phyloP scores from a whole-genome alignment of 2,329 filamentous ascomycete genomes.

The Phialophora verrucosa region DNA sequence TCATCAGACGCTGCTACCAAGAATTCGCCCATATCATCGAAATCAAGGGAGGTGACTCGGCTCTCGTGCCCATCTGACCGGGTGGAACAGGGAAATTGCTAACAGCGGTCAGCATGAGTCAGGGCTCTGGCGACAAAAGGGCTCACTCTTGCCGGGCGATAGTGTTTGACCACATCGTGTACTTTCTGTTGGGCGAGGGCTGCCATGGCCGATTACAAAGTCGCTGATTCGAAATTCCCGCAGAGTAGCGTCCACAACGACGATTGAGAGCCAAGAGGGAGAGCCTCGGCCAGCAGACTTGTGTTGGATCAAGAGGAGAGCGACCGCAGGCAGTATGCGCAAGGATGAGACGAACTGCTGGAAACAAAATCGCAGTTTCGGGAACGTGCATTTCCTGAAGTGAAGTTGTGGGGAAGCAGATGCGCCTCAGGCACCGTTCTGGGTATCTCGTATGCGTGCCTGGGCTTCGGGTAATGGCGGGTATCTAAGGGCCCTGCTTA shows the following conservation, averaged over 20 bases:
- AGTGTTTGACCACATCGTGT: conserved; percentile 76
- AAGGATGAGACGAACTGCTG: not conserved
- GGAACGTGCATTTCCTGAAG: not conserved
- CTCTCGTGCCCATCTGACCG: conserved; percentile 51
- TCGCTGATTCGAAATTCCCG: not conserved
- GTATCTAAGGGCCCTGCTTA: not conserved
- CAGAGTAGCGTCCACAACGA: not conserved
- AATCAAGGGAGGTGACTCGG: conserved; percentile 87
- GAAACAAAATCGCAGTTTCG: conserved; percentile 7
- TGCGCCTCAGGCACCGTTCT: not conserved
- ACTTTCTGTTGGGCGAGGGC: conserved; percentile 62
- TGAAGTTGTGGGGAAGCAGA: conserved; percentile 3
- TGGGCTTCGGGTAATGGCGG: conserved; percentile 1
- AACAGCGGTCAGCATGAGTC: conserved; percentile 20
- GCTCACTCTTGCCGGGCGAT: conserved; percentile 77
- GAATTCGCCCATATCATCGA: conserved; percentile 92
- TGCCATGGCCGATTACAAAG: conserved; percentile 25
- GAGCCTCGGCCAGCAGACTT: not conserved
- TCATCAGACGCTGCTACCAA: conserved; percentile 91
- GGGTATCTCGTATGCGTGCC: not conserved
- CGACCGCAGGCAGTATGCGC: not conserved
- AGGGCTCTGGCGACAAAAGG: not conserved
- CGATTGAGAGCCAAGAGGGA: not conserved
- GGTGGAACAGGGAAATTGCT: conserved; percentile 61
- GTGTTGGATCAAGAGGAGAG: not conserved